phyloP scores from a whole-genome alignment of 192 early-diverging fungal genomes.

The Linnemannia hyalina region DNA sequence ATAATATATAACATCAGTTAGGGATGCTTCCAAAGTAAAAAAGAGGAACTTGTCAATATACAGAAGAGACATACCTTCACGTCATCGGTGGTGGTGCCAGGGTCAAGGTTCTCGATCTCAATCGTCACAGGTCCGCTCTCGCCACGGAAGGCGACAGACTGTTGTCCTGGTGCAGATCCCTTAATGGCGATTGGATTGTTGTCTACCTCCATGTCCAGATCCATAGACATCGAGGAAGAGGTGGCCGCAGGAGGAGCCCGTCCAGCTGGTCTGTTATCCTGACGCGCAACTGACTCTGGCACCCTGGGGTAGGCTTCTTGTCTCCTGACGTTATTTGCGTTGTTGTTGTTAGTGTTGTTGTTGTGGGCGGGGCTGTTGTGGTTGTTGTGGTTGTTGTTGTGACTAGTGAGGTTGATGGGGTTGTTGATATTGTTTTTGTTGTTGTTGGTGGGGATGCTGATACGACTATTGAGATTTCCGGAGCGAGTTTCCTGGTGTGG shows the following conservation, averaged over 20 bases:
- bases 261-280: background rate
- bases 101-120: conserved; percentile 64
- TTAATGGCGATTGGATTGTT: conserved; percentile 21
- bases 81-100: conserved; percentile 62
- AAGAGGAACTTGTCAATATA: background rate
- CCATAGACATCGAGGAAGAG: conserved; percentile 12
- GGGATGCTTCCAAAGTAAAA: background rate
- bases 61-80: conserved; percentile 54
- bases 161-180: conserved; percentile 36
- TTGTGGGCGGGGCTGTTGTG: background rate
- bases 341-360: background rate
- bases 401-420: background rate
- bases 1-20: background rate
- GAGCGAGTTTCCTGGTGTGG: background rate
- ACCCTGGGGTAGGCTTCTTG: background rate
- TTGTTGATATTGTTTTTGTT: conserved; percentile 4
- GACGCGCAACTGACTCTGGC: background rate
- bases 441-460: conserved; percentile 9
- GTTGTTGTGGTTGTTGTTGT: conserved; percentile 7
- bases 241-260: background rate
- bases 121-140: conserved; percentile 64
- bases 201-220: conserved; percentile 46
- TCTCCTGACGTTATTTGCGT: background rate
- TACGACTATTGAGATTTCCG: background rate
- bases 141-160: conserved; percentile 54